Base-by-base conservation (phyloP, 108 stramenopile species). In the Cyclotella baltica region DNA sequence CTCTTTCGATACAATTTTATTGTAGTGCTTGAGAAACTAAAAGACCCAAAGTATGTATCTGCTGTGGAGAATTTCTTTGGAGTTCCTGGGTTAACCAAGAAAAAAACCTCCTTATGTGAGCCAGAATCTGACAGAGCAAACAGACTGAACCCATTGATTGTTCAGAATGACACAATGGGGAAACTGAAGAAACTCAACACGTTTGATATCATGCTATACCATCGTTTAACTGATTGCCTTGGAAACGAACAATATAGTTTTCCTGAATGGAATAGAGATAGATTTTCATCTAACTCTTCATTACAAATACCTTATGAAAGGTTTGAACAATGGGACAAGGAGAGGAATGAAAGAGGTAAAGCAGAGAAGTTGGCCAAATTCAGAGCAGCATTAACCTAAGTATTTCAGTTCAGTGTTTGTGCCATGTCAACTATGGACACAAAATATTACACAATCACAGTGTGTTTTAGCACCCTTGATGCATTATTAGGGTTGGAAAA, bases 1-100 rank as follows among this genome's bases (percentile, higher is more conserved):
- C 19, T 80, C 19, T 57, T 69, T 3, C 35, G 67, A 15, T 80
- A 73, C 58, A 80, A 80, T 27, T 51, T 80, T 22, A 73, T 80
- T 40, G 67, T 80, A 4, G 66, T 73, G 1, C 43, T 55, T 0
- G 79, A 80, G 34, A 73, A 67, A 46, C 27, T 80, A 9, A 38
- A 31, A 8, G 65, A 80, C 62, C 57, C 79, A 0, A 62, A 34
- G 3, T 80, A 80, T 55, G 72, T 68, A 5, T 38, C 55, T 16
- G 65, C 72, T 13, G 46, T 80, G 1, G 79, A 80, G 28, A 35
- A 38, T 9, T 73, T 73, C 33, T 80, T 80, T 62, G 72, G 67
- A 15, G 79, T 80, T 6, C 72, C 79, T 31, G 79, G 79, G 8
- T 1, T 73, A 0, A 59, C 43, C 2, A 20, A 62, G 3, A 52